Conservation (phyloP, 1,284 basidiomycete species). For the Ganoderma lucidum region DNA sequence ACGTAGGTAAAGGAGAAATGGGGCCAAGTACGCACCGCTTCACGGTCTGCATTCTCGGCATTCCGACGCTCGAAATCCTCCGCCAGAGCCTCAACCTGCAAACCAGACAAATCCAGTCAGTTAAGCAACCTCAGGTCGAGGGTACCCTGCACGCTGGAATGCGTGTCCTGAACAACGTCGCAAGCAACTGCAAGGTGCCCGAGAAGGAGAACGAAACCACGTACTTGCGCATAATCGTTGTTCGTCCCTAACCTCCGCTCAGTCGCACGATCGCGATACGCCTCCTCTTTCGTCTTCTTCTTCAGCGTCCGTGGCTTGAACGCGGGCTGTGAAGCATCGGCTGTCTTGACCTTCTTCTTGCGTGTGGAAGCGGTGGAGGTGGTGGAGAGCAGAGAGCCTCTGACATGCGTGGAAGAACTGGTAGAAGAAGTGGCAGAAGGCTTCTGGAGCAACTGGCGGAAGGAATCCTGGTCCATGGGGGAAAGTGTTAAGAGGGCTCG, state of each 20-base stretch:
- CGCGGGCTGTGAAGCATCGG: slow-evolving; percentile 46
- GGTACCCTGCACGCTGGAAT: background rate
- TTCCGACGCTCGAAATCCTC: slow-evolving; percentile 81
- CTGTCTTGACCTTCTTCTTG: slow-evolving; percentile 39
- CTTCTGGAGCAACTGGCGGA: slow-evolving; percentile 45
- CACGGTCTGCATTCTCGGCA: slow-evolving; percentile 61
- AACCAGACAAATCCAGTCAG: background rate
- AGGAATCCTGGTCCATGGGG: slow-evolving; percentile 46
- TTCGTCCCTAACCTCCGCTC: slow-evolving; percentile 69
- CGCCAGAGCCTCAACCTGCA: slow-evolving; percentile 79
- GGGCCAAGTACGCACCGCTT: slow-evolving; percentile 53
- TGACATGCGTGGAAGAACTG: slow-evolving; percentile 22
- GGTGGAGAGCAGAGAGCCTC: slow-evolving; percentile 35
- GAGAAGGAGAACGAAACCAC: slow-evolving; percentile 26
- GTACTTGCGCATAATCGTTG: slow-evolving; percentile 75
- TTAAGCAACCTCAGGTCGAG: background rate
- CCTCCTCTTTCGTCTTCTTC: slow-evolving; percentile 53
- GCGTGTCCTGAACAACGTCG: background rate
- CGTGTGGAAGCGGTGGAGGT: slow-evolving; percentile 17
- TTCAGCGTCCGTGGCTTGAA: slow-evolving; percentile 84
- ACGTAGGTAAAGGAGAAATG: background rate
- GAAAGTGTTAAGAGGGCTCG: too few species aligned
- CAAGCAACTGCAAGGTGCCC: slow-evolving; percentile 1
- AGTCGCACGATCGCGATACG: slow-evolving; percentile 75
- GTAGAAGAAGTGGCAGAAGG: slow-evolving; percentile 20